phyloP scores from a whole-genome alignment of 805 yeast species.

The Candida vaughaniae region DNA sequence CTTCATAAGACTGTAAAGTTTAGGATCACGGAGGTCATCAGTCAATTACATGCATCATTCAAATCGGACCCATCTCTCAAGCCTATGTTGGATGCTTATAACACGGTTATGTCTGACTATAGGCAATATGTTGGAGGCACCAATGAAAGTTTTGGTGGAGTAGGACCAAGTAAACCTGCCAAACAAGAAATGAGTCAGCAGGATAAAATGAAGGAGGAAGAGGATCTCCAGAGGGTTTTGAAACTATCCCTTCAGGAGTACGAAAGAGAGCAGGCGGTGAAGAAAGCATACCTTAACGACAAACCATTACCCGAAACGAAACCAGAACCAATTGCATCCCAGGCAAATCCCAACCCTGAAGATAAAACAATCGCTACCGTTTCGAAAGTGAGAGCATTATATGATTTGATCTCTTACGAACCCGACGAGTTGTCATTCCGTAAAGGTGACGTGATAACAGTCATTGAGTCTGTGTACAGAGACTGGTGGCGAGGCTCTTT shows the following conservation, averaged over 20 bases:
- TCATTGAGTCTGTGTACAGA: constrained; percentile 80
- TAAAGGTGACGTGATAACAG: constrained; percentile 84
- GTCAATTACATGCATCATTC: constrained; percentile 65
- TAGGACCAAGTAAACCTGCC: constrained; percentile 56
- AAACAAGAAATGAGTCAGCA: constrained; percentile 47
- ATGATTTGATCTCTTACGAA: constrained; percentile 74
- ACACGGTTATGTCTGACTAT: constrained; percentile 42
- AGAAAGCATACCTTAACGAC: constrained; percentile 23
- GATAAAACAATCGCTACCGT: constrained; percentile 44
- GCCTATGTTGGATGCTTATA: constrained; percentile 63
- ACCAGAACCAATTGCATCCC: constrained; percentile 13
- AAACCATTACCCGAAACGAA: constrained; percentile 38
- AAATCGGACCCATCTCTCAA: constrained; percentile 72
- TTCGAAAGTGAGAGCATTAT: constrained; percentile 77
- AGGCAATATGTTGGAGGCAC: constrained; percentile 26
- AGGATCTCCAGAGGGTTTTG: constrained; percentile 73
- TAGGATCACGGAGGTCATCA: constrained; percentile 63
- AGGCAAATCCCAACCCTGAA: not conserved
- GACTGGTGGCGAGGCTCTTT: constrained; percentile 97
- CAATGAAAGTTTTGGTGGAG: constrained; percentile 3
- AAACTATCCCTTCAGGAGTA: constrained; percentile 70
- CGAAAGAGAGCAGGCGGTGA: constrained; percentile 36
- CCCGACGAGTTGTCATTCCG: constrained; percentile 85
- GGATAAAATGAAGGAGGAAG: constrained; percentile 61
- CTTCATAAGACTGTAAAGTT: constrained; percentile 69